Evolutionary conservation across 306 rosid species (phyloP).

Genomic region (Acacia acuminata): DNA sequence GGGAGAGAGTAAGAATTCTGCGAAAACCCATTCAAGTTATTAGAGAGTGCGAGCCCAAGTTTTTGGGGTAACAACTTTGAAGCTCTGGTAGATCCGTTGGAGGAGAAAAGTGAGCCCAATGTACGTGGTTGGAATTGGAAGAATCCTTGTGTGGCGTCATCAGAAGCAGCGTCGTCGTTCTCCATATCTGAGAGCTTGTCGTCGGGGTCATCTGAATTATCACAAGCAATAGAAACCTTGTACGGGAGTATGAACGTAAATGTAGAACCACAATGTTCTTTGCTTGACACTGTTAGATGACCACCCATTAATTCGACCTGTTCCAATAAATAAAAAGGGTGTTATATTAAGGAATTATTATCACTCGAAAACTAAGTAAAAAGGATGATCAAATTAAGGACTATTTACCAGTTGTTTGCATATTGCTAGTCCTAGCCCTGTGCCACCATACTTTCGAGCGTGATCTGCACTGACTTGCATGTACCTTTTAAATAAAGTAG

Average conservation of each 20-base stretch:
- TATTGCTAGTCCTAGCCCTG: slow-evolving; percentile 86
- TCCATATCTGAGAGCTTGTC: slow-evolving; percentile 65
- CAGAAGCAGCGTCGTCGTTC: slow-evolving; percentile 46
- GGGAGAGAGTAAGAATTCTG: slow-evolving; percentile 44
- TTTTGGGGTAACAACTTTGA: slow-evolving; percentile 45
- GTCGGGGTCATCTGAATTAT: slow-evolving; percentile 64
- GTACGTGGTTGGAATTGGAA: slow-evolving; percentile 80
- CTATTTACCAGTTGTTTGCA: slow-evolving; percentile 82
- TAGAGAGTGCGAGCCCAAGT: slow-evolving; percentile 41
- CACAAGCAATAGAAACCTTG: slow-evolving; percentile 61
- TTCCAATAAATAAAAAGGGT: slow-evolving; percentile 22
- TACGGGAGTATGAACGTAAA: slow-evolving; percentile 76
- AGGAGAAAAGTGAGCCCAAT: slow-evolving; percentile 68
- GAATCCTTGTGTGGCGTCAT: slow-evolving; percentile 62
- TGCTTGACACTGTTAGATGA: slow-evolving; percentile 74
- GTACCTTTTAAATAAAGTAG: slow-evolving; percentile 74
- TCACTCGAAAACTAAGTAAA: neutral
- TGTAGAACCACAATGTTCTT: slow-evolving; percentile 70
- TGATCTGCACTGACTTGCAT: slow-evolving; percentile 93
- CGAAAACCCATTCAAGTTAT: slow-evolving; percentile 49
- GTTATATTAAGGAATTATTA: neutral
- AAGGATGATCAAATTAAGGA: neutral
- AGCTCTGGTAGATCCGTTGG: slow-evolving; percentile 60
- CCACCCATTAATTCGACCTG: slow-evolving; percentile 94
- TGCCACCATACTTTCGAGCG: slow-evolving; percentile 87